Evolutionary conservation across 2,329 filamentous ascomycete genomes (phyloP).

Genomic region (Aspergillus sp.): DNA sequence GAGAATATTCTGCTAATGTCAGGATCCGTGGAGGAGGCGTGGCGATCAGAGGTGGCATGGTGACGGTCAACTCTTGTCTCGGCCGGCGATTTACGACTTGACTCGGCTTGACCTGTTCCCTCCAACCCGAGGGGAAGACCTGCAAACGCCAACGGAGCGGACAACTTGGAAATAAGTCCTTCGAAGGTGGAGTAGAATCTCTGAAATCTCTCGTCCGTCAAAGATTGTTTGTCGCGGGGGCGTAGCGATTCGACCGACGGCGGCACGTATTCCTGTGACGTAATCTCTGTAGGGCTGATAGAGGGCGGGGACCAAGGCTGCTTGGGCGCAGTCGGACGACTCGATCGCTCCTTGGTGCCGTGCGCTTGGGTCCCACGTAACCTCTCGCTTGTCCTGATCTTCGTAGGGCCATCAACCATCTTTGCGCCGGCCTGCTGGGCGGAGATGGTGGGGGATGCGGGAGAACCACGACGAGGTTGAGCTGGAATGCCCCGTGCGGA

Average conservation of each 20-base stretch:
- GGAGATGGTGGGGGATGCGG: constrained; percentile 70
- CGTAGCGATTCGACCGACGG: constrained; percentile 25
- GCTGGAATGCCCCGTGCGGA: constrained; percentile 75
- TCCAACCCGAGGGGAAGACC: constrained; percentile 73
- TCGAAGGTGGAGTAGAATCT: constrained; percentile 92
- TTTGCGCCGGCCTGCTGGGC: constrained; percentile 72
- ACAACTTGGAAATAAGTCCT: constrained; percentile 81
- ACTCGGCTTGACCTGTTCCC: constrained; percentile 26
- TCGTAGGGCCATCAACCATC: constrained; percentile 57
- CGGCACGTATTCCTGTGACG: constrained; percentile 32
- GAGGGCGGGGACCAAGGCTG: constrained; percentile 36
- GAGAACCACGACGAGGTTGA: constrained; percentile 58
- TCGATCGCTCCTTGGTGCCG: constrained; percentile 24
- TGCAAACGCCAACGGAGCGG: constrained; percentile 87
- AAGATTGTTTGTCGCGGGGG: constrained; percentile 17
- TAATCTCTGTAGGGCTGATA: constrained; percentile 33
- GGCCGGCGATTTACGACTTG: constrained; percentile 32
- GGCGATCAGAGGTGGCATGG: constrained; percentile 41
- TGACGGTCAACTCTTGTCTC: constrained; percentile 37
- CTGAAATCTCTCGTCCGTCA: constrained; percentile 74
- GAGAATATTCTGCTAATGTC: constrained; percentile 85
- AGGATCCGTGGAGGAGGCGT: constrained; percentile 55
- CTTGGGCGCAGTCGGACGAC: constrained; percentile 23
- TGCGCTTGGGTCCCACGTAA: constrained; percentile 19
- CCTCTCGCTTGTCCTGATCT: constrained; percentile 31